phyloP scores from a whole-genome alignment of 495 filamentous ascomycete genomes.

The Penicillium ucsense region DNA sequence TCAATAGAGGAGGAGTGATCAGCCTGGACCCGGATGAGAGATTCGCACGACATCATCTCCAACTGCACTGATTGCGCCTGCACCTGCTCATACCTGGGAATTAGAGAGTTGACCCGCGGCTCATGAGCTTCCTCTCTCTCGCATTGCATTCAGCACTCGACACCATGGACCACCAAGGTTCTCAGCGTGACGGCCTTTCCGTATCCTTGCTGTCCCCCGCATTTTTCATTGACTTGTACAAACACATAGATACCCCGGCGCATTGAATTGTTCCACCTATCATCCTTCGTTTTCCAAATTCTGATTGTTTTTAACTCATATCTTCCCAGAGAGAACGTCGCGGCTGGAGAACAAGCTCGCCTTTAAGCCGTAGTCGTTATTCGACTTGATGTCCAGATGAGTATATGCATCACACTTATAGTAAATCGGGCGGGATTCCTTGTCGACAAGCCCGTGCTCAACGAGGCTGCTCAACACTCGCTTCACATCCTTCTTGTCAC shows the following conservation, averaged over 20 bases:
- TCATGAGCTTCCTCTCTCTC: no score
- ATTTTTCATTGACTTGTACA: conserved; percentile 1
- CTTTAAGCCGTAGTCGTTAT: conserved; percentile 60
- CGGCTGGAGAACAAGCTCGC: conserved; percentile 41
- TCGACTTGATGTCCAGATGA: conserved; percentile 51
- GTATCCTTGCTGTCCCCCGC: no score
- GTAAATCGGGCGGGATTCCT: conserved; percentile 46
- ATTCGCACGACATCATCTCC: no score
- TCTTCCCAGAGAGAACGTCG: conserved; percentile 28
- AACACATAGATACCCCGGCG: conserved; percentile 7
- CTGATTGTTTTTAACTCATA: conserved; percentile 3
- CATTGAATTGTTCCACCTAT: neutral
- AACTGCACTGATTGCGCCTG: no score
- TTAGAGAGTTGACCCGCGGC: no score
- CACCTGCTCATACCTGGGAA: no score
- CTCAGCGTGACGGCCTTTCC: neutral
- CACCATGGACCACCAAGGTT: no score
- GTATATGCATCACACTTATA: conserved; percentile 83
- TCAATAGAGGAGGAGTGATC: conserved; percentile 22
- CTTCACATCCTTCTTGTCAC: conserved; percentile 55
- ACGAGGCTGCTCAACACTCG: conserved; percentile 53
- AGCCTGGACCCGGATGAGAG: no score
- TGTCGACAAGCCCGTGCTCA: conserved; percentile 47
- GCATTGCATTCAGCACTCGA: no score
- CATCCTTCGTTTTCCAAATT: conserved; percentile 3